A percentile compares a stretch with the other conserved stretches of the same genome.
Evolutionary conservation across 2,329 filamentous ascomycete genomes (phyloP).

Genomic region (Beauveria sp.): DNA sequence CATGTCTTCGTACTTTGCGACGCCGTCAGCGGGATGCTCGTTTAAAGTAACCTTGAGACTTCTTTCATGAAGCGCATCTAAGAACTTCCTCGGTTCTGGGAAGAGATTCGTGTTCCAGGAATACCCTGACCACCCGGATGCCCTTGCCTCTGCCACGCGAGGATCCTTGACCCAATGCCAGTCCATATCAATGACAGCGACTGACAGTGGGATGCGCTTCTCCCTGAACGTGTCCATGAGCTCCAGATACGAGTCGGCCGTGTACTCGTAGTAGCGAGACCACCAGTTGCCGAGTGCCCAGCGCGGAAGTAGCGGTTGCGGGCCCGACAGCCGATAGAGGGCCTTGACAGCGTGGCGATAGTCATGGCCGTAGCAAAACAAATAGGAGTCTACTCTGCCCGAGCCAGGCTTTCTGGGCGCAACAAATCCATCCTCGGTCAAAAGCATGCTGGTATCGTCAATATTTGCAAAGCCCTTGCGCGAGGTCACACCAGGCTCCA

Average conservation of each 20-base stretch:
- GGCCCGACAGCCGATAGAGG: conserved; percentile 48
- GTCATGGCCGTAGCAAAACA: conserved; percentile 52
- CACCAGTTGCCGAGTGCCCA: conserved; percentile 60
- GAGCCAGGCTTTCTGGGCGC: conserved; percentile 35
- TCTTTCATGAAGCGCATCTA: conserved; percentile 41
- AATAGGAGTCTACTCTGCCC: conserved; percentile 47
- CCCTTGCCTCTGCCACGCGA: conserved; percentile 32
- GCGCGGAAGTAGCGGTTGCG: conserved; percentile 46
- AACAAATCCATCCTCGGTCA: conserved; percentile 45
- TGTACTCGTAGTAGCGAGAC: conserved; percentile 54
- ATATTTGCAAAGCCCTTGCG: conserved; percentile 42
- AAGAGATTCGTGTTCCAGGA: conserved; percentile 45
- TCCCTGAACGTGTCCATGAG: conserved; percentile 49
- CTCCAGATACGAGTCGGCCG: conserved; percentile 44
- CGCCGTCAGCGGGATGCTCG: conserved; percentile 53
- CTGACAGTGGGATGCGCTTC: conserved; percentile 46
- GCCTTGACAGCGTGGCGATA: conserved; percentile 46
- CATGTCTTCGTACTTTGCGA: conserved; percentile 47
- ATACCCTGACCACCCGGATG: conserved; percentile 38
- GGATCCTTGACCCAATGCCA: conserved; percentile 51
- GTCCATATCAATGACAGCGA: conserved; percentile 59
- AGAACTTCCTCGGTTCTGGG: conserved; percentile 46
- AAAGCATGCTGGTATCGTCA: conserved; percentile 51
- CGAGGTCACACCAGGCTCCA: conserved; percentile 45
- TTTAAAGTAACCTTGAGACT: conserved; percentile 50